A percentile compares a stretch with the other conserved stretches of the same genome.
Evolutionary conservation across 106 monocot species (phyloP).

Genomic region (Acanthochlamys bracteata): DNA sequence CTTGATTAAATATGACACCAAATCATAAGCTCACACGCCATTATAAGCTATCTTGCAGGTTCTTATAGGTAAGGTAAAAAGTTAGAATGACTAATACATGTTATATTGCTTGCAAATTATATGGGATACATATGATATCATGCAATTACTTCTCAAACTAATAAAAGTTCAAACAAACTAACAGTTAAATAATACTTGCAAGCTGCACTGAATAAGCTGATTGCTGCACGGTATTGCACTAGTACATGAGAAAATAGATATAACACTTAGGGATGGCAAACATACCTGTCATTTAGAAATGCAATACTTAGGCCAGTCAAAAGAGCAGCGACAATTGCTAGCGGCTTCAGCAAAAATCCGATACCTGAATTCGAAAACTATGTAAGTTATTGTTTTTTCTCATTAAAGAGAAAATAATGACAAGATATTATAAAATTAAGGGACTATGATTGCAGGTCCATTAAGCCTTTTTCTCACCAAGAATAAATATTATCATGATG

Average conservation of each 20-base stretch:
- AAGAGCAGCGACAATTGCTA: constrained; percentile 69
- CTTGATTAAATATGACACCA: no score
- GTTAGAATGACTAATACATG: no score
- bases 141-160: no score
- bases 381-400: no score
- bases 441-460: neutral
- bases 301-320: constrained; percentile 59
- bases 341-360: constrained; percentile 37
- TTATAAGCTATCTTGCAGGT: no score
- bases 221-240: neutral
- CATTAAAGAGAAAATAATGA: neutral
- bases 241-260: neutral
- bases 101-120: no score
- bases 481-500: constrained; percentile 60
- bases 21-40: no score
- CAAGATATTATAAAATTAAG: neutral
- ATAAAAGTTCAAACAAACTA: no score
- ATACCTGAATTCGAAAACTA: neutral
- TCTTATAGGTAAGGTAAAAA: no score
- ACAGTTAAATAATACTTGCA: no score
- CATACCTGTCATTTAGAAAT: constrained; percentile 72
- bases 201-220: neutral
- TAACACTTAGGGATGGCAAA: neutral
- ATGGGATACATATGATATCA: no score
- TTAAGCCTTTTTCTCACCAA: constrained; percentile 22